A percentile compares a stretch with the other conserved stretches of the same genome.
phyloP scores from a whole-genome alignment of 805 yeast genomes.

The Nakazawaea molendinolei region DNA sequence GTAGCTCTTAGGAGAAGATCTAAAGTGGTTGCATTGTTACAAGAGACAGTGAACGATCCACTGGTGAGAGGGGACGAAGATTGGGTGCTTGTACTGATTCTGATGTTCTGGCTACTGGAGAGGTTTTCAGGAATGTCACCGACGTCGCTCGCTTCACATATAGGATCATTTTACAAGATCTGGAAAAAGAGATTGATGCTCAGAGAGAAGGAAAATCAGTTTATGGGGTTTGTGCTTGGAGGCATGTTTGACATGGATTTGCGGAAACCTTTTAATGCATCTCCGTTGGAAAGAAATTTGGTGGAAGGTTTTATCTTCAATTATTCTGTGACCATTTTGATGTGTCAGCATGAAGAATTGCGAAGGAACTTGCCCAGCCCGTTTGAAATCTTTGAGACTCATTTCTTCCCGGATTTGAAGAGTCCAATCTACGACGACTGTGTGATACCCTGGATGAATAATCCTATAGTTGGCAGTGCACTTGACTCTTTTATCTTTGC shows the following conservation, averaged over 20 bases:
- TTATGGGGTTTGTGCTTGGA: no score
- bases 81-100: constrained; percentile 36
- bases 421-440: constrained; percentile 14
- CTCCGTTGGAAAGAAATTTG: constrained; percentile 28
- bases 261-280: not conserved
- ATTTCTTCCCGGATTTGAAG: constrained; percentile 7
- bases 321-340: constrained; percentile 31
- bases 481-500: constrained; percentile 27
- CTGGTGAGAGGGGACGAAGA: constrained; percentile 24
- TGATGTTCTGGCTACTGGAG: constrained; percentile 30
- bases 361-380: constrained; percentile 32
- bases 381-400: constrained; percentile 22
- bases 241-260: constrained; percentile 8
- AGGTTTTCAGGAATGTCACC: constrained; percentile 24
- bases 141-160: constrained; percentile 23
- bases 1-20: constrained; percentile 19
- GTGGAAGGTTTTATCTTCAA: constrained; percentile 38
- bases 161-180: constrained; percentile 28
- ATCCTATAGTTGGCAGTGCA: constrained; percentile 34
- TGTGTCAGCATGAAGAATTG: constrained; percentile 23
- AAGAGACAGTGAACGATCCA: constrained; percentile 17
- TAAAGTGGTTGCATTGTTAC: constrained; percentile 18
- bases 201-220: no score
- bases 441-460: constrained; percentile 35
- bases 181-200: constrained; percentile 21